Percentiles rank a stretch among this genome's conserved stretches.
phyloP scores from a whole-genome alignment of 2,329 filamentous ascomycete genomes.

The Escovopsis sp. region DNA sequence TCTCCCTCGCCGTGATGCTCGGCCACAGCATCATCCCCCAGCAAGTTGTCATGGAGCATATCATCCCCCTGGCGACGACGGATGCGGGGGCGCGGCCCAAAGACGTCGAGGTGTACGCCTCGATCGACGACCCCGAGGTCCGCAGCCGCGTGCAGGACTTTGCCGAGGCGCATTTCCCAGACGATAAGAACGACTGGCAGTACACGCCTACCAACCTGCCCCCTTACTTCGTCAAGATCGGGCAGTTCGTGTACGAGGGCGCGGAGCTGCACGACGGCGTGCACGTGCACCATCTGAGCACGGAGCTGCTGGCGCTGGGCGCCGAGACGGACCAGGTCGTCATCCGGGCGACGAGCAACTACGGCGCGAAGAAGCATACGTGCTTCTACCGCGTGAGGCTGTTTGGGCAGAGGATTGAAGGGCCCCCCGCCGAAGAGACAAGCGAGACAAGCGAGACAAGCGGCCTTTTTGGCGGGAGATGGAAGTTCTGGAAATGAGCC shows the following conservation, averaged over 20 bases:
- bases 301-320: slow-evolving; percentile 32
- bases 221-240: slow-evolving; percentile 40
- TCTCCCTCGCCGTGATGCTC: slow-evolving; percentile 50
- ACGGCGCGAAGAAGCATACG: slow-evolving; percentile 42
- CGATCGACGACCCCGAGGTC: slow-evolving; percentile 32
- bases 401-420: slow-evolving; percentile 29
- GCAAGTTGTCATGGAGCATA: slow-evolving; percentile 59
- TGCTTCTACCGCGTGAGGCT: slow-evolving; percentile 51
- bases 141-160: slow-evolving; percentile 29
- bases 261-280: slow-evolving; percentile 26
- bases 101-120: slow-evolving; percentile 56
- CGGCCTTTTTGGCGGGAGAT: too few relatives aligned
- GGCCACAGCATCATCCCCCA: slow-evolving; percentile 46
- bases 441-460: too few relatives aligned
- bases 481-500: too few relatives aligned
- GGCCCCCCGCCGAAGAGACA: not conserved
- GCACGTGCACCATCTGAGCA: slow-evolving; percentile 38
- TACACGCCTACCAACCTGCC: slow-evolving; percentile 13
- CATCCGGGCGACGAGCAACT: slow-evolving; percentile 42
- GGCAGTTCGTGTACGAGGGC: slow-evolving; percentile 36
- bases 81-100: slow-evolving; percentile 48
- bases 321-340: slow-evolving; percentile 37
- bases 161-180: slow-evolving; percentile 26
- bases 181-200: slow-evolving; percentile 15
- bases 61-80: slow-evolving; percentile 44